phyloP scores from a whole-genome alignment of 139 green algal genomes.

The Coelastrella sp. region DNA sequence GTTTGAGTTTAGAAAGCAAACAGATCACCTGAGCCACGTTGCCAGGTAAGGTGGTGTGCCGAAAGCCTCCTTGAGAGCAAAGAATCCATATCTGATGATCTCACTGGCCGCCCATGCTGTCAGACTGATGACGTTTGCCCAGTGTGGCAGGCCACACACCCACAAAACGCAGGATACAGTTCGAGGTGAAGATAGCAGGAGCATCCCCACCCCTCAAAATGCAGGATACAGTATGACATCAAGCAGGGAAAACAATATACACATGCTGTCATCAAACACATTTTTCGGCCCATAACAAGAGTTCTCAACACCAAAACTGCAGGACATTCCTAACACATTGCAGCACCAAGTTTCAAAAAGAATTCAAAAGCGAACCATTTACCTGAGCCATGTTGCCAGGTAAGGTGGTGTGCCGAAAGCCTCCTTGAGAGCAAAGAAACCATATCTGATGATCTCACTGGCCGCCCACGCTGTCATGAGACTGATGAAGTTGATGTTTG shows the following conservation, averaged over 20 bases:
- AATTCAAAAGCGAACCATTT: constrained; percentile 57
- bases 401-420: constrained; percentile 71
- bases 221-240: too few relatives aligned
- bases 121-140: constrained; percentile 72
- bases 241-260: too few relatives aligned
- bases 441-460: constrained; percentile 94
- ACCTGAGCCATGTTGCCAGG: constrained; percentile 83
- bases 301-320: too few relatives aligned
- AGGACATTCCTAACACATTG: too few relatives aligned
- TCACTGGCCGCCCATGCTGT: constrained; percentile 91
- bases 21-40: constrained; percentile 77
- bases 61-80: constrained; percentile 86
- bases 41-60: constrained; percentile 73
- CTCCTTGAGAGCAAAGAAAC: constrained; percentile 93
- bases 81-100: constrained; percentile 95
- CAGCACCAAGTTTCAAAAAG: too few relatives aligned
- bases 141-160: background rate
- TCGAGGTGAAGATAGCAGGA: too few relatives aligned
- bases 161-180: too few relatives aligned
- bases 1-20: too few relatives aligned
- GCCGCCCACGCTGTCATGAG: constrained; percentile 90
- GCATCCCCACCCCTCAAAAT: too few relatives aligned
- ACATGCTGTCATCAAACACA: too few relatives aligned
- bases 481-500: constrained; percentile 73
- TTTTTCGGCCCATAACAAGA: too few relatives aligned